Evolutionary conservation across 306 rosid genomes (phyloP).

Genomic region (Herpetospermum pedunculosum): DNA sequence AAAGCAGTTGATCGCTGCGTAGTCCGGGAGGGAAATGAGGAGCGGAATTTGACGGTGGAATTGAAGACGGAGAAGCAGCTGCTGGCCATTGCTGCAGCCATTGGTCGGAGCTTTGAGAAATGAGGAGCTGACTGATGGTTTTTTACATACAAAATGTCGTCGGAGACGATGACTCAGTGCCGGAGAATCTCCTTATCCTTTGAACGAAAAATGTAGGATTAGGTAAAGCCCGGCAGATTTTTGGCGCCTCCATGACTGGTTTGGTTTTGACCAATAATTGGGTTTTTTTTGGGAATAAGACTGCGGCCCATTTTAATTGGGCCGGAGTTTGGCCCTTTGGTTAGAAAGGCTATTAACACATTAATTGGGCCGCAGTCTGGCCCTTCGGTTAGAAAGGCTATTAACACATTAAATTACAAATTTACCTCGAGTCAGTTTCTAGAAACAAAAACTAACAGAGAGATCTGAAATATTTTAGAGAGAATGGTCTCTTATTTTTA

Average conservation of each 20-base stretch:
- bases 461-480: too few species aligned
- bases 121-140: background rate
- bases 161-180: constrained; percentile 1
- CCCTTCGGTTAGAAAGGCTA: too few species aligned
- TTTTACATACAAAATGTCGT: background rate
- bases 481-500: too few species aligned
- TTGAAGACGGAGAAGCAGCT: constrained; percentile 38
- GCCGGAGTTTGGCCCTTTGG: background rate
- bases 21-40: constrained; percentile 23
- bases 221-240: background rate
- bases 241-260: constrained; percentile 25
- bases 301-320: background rate
- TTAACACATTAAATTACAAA: too few species aligned
- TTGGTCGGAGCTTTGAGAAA: constrained; percentile 11
- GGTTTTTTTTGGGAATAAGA: background rate
- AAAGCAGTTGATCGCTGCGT: constrained; percentile 19
- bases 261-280: background rate
- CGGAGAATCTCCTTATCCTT: constrained; percentile 8
- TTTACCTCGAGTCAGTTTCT: too few species aligned
- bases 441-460: too few species aligned
- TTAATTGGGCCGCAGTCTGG: too few species aligned
- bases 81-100: constrained; percentile 62
- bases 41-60: constrained; percentile 40
- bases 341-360: background rate
- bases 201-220: background rate